phyloP scores from a whole-genome alignment of 176 grass and related monocot genomes.

The Pontederia crassipes region DNA sequence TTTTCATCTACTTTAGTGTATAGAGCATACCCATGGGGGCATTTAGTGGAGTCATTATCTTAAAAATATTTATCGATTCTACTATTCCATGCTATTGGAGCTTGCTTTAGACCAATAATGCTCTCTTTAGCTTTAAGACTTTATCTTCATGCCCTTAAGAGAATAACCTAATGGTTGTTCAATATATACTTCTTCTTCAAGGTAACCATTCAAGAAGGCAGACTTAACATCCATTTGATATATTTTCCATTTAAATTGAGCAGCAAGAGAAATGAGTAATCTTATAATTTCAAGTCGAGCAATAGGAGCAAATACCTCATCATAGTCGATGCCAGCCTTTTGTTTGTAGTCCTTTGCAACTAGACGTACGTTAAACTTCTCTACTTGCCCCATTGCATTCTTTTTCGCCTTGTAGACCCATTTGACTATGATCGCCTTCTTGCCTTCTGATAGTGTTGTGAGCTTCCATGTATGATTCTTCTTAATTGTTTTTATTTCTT shows the following conservation, averaged over 20 bases:
- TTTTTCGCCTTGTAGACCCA: no score
- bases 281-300: no score
- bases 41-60: no score
- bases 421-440: background rate
- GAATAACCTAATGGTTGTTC: background rate
- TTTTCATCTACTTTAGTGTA: background rate
- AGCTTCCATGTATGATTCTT: conserved; percentile 9
- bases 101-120: background rate
- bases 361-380: background rate
- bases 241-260: no score
- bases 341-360: background rate
- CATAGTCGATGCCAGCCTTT: no score
- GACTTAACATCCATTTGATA: no score
- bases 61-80: no score
- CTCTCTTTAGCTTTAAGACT: background rate
- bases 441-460: background rate
- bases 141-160: background rate
- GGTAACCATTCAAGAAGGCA: no score
- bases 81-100: background rate
- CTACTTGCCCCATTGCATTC: background rate
- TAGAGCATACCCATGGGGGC: background rate
- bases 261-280: no score
- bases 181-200: no score
- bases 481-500: no score
- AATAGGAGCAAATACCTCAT: no score